Base-by-base conservation (phyloP, 2,329 filamentous ascomycete genomes). In the Pseudocercospora macadamiae region DNA sequence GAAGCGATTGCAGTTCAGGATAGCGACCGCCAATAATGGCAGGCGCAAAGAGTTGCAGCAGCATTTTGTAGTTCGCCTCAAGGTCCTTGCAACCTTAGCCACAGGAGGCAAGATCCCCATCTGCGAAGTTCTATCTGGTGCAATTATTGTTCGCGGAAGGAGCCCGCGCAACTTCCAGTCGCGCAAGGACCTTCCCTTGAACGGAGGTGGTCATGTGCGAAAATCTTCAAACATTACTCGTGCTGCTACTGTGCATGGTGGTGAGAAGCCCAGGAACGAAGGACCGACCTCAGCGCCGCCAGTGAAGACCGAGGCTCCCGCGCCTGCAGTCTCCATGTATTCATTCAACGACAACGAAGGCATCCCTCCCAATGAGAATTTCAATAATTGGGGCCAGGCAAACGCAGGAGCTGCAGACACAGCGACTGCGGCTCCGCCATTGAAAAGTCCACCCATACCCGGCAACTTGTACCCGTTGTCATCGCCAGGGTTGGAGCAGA, bases 121-220 rank as follows among this genome's bases (percentile, higher is more conserved):
- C 52, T 89, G 89, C 52, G 93, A 97, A 75, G 87, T 91, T 14
- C 88, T 88, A 26, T 97, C 93, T 0, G 89, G 91, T 1, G 91
- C 93, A 2, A 93, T 97, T 67, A 96, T 97, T 55, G 93, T 97
- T 26, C 89, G 93, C 61, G 93, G 93, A 32, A 86, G 93, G 68
- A 97, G 93, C 74, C 93, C 93, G 3, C 85, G 93, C 34, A 97
- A 97, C 75, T 97, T 97, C 74, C 92, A 96, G 74, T 89, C 92
- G 8, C 84, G 93, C 53, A 97, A 96, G 74, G 93, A 97, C 74
- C 89, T 96, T 61, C 92, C 93, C 2, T 82, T 97, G 47, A 84
- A 91, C 54, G 90, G 90, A 14, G 88, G 88, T 19, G 87, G 88
- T 23, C 90, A 90, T 25, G 83, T 89, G n/a, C 86, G 91, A 37